Evolutionary conservation across 148 eudicot species (phyloP).

Genomic region (Vaccinium macrocarpon): DNA sequence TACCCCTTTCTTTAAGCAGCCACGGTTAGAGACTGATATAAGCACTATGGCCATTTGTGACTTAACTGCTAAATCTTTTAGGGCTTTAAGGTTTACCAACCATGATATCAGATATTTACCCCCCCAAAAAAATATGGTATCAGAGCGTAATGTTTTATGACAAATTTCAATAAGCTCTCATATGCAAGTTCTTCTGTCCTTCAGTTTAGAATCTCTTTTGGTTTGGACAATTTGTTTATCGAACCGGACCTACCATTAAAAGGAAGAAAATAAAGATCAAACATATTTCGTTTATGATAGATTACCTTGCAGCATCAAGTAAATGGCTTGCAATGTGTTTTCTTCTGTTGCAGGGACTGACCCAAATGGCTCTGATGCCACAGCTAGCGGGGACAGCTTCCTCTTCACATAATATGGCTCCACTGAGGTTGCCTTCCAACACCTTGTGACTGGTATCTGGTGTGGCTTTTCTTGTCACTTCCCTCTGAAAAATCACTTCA

Average conservation of each 20-base stretch:
- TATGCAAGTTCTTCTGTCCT: background rate
- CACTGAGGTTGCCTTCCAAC: slow-evolving; percentile 28
- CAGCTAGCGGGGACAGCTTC: slow-evolving; percentile 63
- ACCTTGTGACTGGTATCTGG: slow-evolving; percentile 20
- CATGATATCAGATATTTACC: no score
- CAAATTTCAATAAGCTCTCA: background rate
- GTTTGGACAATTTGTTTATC: background rate
- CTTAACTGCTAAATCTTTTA: background rate
- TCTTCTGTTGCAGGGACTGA: slow-evolving; percentile 80
- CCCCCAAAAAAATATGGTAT: background rate
- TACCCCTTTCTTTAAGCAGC: background rate
- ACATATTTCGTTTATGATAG: background rate
- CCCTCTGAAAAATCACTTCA: slow-evolving; percentile 62
- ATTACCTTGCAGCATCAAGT: slow-evolving; percentile 85
- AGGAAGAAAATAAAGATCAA: background rate
- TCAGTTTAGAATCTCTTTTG: background rate
- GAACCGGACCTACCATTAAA: background rate
- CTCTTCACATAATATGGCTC: slow-evolving; percentile 63
- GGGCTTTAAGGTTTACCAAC: no score
- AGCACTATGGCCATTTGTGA: background rate
- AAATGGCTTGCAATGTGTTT: slow-evolving; percentile 69
- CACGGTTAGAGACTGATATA: background rate
- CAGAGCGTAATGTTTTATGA: background rate
- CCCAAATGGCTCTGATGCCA: slow-evolving; percentile 95
- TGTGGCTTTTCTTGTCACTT: slow-evolving; percentile 37